Evolutionary conservation across 2,329 filamentous ascomycete genomes (phyloP).

Genomic region (Talaromyces albobiverticillius): DNA sequence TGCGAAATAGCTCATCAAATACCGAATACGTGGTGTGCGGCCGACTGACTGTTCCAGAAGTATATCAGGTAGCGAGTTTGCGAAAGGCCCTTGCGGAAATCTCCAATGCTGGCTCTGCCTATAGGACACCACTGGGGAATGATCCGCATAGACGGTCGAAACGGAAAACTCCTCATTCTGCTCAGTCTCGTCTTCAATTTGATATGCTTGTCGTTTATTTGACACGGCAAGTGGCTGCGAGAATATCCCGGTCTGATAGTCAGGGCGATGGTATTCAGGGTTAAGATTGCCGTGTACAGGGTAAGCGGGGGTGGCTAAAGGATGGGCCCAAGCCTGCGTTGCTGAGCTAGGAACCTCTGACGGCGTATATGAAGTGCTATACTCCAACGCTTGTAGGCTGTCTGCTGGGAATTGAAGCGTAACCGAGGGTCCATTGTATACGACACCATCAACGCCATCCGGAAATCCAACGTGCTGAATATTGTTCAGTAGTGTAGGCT

Average conservation of each 20-base stretch:
- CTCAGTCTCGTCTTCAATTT: constrained; percentile 7
- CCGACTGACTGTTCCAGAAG: constrained; percentile 48
- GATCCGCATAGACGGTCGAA: constrained; percentile 3
- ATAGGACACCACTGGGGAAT: not conserved
- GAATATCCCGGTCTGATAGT: constrained; percentile 1
- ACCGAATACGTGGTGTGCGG: constrained; percentile 75
- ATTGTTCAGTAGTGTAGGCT: not conserved
- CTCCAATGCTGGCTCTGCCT: constrained; percentile 10
- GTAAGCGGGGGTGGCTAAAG: not conserved
- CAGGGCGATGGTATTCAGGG: not conserved
- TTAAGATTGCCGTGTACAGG: not conserved
- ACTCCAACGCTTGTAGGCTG: not conserved
- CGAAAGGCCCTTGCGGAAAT: constrained; percentile 12
- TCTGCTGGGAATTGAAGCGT: not conserved
- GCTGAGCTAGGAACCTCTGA: not conserved
- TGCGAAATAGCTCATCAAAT: constrained; percentile 90
- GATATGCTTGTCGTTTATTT: constrained; percentile 7
- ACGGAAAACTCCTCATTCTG: constrained; percentile 1
- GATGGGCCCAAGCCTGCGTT: not conserved
- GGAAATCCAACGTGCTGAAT: not conserved
- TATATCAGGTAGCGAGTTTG: constrained; percentile 33
- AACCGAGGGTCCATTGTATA: not conserved
- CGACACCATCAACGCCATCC: not conserved
- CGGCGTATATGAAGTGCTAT: not conserved
- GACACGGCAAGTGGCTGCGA: constrained; percentile 1